Conservation (phyloP, 257 asterid genomes). For the Fraxinus quadrangulata region DNA sequence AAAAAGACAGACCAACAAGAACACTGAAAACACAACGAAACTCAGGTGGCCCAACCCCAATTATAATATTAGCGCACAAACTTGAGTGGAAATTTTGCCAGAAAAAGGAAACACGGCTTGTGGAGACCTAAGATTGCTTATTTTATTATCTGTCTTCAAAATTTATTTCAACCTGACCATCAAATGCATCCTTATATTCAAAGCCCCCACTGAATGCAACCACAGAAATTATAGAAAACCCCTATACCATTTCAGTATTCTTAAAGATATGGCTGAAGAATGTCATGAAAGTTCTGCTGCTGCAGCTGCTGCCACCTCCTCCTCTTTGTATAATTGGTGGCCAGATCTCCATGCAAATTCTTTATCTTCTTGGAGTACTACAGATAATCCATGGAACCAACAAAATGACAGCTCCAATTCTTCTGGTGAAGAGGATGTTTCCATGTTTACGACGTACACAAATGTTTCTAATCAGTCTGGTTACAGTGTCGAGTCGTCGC, state of each 20-base stretch:
- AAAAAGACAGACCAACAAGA: not conserved
- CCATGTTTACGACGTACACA: not conserved
- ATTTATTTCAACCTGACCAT: slow-evolving; percentile 7
- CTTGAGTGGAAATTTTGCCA: slow-evolving; percentile 9
- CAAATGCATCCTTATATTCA: not conserved
- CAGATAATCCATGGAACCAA: not conserved
- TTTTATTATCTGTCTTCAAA: slow-evolving; percentile 30
- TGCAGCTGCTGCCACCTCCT: no score
- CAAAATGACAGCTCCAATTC: not conserved
- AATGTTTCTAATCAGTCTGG: slow-evolving; percentile 2
- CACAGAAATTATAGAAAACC: not conserved
- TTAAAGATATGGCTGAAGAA: slow-evolving; percentile 1
- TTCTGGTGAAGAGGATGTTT: slow-evolving; percentile 3
- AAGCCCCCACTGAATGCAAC: slow-evolving; percentile 13
- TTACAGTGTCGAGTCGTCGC: not conserved
- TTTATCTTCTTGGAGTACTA: not conserved
- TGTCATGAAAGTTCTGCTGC: not conserved
- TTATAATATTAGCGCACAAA: slow-evolving; percentile 28
- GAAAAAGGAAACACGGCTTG: not conserved
- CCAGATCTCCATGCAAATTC: not conserved
- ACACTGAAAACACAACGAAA: not conserved
- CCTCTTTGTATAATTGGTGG: not conserved
- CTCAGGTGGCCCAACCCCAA: not conserved
- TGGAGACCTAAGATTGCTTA: slow-evolving; percentile 21
- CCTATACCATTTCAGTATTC: not conserved